phyloP scores from a whole-genome alignment of 2,329 filamentous ascomycete genomes.

The Daldinia eschscholtzii region DNA sequence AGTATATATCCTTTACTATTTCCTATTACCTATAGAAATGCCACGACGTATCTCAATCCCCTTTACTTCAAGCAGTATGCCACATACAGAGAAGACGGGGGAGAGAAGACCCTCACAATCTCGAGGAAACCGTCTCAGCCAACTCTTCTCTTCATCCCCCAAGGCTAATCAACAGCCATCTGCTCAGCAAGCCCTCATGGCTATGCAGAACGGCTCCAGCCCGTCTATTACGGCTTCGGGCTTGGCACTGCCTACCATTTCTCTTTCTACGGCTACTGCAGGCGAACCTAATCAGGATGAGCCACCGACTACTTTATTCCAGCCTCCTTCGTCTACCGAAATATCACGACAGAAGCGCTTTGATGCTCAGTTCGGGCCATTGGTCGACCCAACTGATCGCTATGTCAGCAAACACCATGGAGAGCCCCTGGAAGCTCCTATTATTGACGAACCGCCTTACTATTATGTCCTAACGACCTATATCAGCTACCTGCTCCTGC shows the following conservation, averaged over 20 bases:
- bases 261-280: slow-evolving; percentile 85
- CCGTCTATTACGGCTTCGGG: slow-evolving; percentile 78
- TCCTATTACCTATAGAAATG: slow-evolving; percentile 60
- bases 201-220: slow-evolving; percentile 70
- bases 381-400: slow-evolving; percentile 82
- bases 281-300: slow-evolving; percentile 80
- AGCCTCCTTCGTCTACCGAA: slow-evolving; percentile 88
- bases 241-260: slow-evolving; percentile 88
- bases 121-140: slow-evolving; percentile 81
- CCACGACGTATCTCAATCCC: slow-evolving; percentile 71
- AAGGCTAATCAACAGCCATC: slow-evolving; percentile 77
- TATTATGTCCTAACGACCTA: slow-evolving; percentile 98
- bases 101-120: slow-evolving; percentile 72
- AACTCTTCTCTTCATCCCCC: slow-evolving; percentile 85
- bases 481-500: slow-evolving; percentile 96
- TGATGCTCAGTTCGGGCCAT: slow-evolving; percentile 91
- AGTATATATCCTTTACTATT: slow-evolving; percentile 37
- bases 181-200: slow-evolving; percentile 75
- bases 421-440: slow-evolving; percentile 80
- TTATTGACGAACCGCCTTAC: slow-evolving; percentile 96
- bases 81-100: slow-evolving; percentile 62
- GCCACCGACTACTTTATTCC: slow-evolving; percentile 83
- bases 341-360: slow-evolving; percentile 78
- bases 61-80: slow-evolving; percentile 65
- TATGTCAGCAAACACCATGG: slow-evolving; percentile 92